Conservation (phyloP, 371 early-diverging fungal genomes). For the Sanchytrium tribonematis region DNA sequence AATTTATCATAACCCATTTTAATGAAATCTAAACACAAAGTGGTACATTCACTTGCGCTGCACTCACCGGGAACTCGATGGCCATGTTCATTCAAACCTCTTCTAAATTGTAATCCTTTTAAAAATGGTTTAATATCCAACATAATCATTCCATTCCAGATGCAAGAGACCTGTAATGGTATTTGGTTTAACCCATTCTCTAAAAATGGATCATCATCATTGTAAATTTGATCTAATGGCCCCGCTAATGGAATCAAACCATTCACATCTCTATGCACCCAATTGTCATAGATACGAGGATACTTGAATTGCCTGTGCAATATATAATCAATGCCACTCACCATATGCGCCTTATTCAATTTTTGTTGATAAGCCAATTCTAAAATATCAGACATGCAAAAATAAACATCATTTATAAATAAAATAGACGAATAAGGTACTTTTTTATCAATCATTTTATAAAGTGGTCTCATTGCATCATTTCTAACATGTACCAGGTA, state of each 20-base stretch:
- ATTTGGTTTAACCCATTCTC: slow-evolving; percentile 4
- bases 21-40: slow-evolving; percentile 19
- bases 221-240: slow-evolving; percentile 1
- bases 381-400: slow-evolving; percentile 18
- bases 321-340: slow-evolving; percentile 19
- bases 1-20: slow-evolving; percentile 9
- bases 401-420: slow-evolving; percentile 20
- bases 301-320: slow-evolving; percentile 3
- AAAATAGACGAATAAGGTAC: slow-evolving; percentile 7
- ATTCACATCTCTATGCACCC: slow-evolving; percentile 20
- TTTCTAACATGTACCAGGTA: slow-evolving; percentile 20
- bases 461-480: slow-evolving; percentile 15
- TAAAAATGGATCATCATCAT: slow-evolving; percentile 7
- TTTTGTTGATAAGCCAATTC: slow-evolving; percentile 17
- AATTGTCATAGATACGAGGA: slow-evolving; percentile 12
- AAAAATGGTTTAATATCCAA: slow-evolving; percentile 13
- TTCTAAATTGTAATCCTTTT: slow-evolving; percentile 10
- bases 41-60: slow-evolving; percentile 17
- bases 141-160: slow-evolving; percentile 22
- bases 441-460: neutral
- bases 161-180: slow-evolving; percentile 21
- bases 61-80: slow-evolving; percentile 10
- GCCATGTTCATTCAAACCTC: slow-evolving; percentile 2
- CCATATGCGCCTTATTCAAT: slow-evolving; percentile 12
- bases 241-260: slow-evolving; percentile 10